Evolutionary conservation across 257 asterid species (phyloP), one percentile per base, ranked within the genome.

Genomic region (Ballota nigra): DNA sequence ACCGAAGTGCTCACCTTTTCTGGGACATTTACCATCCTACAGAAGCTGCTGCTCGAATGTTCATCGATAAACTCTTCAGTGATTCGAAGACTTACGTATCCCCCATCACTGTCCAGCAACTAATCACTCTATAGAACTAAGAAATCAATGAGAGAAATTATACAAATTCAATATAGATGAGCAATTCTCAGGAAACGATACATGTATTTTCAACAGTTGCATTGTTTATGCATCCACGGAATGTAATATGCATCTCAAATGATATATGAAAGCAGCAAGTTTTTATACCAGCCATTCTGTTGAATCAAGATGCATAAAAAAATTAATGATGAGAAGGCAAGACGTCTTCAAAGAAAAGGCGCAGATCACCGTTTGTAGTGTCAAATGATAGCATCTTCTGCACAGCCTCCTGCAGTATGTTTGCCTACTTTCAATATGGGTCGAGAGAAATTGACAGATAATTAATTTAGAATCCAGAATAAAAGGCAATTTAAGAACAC

Each of bases 1-100:
- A 90, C 19, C 81, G 98, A 78, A 77, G 58, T 33, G 74, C 64
- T 16, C 84, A 90, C 68, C 19, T 92, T 13, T 90, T 92, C 71
- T 90, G 97, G 98, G 98, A 92, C 58, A 68, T 85, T 24, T 90
- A 88, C 71, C 98, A 92, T 73, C 98, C 97, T 0, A 90, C 97
- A 0, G 88, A 92, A 75, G 75, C 88, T 5, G 74, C 93, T 64
- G 84, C 83, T 53, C 77, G 83, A 0, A 41, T 78, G 22, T 74
- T 86, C 70, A 70, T 88, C n/a, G 68, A 78, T 12, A 24, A 53
- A 0, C 73, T 87, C 52, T 86, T 76, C 63, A 57, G 66, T 52
- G 83, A 74, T 23, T 77, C 85, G 1, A 74, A 63, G 19, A 68
- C 78, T 22, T 47, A 73, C 4, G 88, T 70, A 11, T 61, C 74